Base-by-base conservation (phyloP, 306 rosid species). In the Cucurbita pepo region DNA sequence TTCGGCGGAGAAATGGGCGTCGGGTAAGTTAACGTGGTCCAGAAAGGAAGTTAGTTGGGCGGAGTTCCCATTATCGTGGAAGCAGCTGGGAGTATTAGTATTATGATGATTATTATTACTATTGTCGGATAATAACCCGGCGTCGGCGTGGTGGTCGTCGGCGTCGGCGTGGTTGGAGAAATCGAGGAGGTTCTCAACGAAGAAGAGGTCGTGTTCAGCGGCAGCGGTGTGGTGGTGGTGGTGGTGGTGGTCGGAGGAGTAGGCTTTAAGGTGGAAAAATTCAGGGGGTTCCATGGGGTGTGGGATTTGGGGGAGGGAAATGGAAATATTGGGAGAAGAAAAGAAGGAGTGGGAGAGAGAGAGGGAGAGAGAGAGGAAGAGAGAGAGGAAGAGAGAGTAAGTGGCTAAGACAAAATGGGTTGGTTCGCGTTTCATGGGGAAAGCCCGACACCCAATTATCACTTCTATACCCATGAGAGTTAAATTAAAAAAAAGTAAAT, bases 371-470 rank as follows among this genome's bases (percentile, higher is more conserved):
- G 72, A 57, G 38, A 21, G n/a, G 12, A 37, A 61, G 66, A 75
- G 61, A 73, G 64, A 45, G 34, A 0, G 0, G n/a, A n/a, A 57
- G 38, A 21, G 66, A 78, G 72, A 66, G 72, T 48, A 45, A 44
- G 72, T 44, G 72, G 72, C 72, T 67, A 67, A 45, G 56, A 45
- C 41, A 67, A 67, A 75, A 57, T 60, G 13, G 54, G 74, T 81
- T 88, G 82, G 78, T 86, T 86, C 85, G 91, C 91, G 90, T 83
- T 82, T 77, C 79, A 86, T 81, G 72, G 82, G 91, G 91, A 85
- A 88, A 80, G 79, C 65, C 79, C 74, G 82, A 85, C 92, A 84
- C 77, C 85, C 84, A 81, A 59, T n/a, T 25, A 1, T n/a, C 13
- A 16, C 25, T 11, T n/a, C n/a, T n/a, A n/a, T n/a, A n/a, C n/a